A percentile compares a stretch with the other conserved stretches of the same genome.
phyloP scores from a whole-genome alignment of 2,329 filamentous ascomycete genomes.

The Scytalidium lignicola region DNA sequence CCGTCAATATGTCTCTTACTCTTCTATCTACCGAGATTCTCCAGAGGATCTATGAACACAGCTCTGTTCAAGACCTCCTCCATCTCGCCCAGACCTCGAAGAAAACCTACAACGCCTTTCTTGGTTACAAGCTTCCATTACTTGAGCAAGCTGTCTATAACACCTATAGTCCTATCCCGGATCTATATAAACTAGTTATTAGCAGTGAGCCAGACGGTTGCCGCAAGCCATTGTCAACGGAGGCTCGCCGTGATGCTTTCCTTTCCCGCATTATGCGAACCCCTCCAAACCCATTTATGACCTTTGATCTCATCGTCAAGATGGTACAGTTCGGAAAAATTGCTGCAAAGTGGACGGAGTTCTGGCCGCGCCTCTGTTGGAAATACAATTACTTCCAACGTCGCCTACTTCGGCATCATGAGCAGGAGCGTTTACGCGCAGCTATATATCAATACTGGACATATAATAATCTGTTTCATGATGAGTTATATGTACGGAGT shows the following conservation, averaged over 20 bases:
- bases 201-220: constrained; percentile 21
- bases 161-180: constrained; percentile 22
- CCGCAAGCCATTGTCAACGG: constrained; percentile 21
- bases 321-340: constrained; percentile 25
- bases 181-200: constrained; percentile 22
- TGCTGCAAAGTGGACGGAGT: constrained; percentile 24
- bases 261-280: constrained; percentile 19
- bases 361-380: constrained; percentile 27
- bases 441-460: constrained; percentile 28
- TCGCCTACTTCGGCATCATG: constrained; percentile 20
- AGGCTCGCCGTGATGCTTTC: constrained; percentile 20
- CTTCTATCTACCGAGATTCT: constrained; percentile 26
- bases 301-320: constrained; percentile 23
- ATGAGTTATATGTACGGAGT: constrained; percentile 22
- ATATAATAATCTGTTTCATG: constrained; percentile 25
- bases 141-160: constrained; percentile 20
- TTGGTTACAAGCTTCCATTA: constrained; percentile 20
- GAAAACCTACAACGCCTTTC: constrained; percentile 19
- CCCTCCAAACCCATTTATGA: constrained; percentile 16
- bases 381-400: constrained; percentile 23
- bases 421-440: constrained; percentile 20
- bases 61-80: constrained; percentile 22
- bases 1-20: constrained; percentile 20
- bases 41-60: constrained; percentile 24
- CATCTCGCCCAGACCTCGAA: constrained; percentile 23